These are phyloP conservation scores for Fermentozyma sake DNA, from an alignment of 1,139 yeast genomes.

Conservation along the genomic window DNA sequence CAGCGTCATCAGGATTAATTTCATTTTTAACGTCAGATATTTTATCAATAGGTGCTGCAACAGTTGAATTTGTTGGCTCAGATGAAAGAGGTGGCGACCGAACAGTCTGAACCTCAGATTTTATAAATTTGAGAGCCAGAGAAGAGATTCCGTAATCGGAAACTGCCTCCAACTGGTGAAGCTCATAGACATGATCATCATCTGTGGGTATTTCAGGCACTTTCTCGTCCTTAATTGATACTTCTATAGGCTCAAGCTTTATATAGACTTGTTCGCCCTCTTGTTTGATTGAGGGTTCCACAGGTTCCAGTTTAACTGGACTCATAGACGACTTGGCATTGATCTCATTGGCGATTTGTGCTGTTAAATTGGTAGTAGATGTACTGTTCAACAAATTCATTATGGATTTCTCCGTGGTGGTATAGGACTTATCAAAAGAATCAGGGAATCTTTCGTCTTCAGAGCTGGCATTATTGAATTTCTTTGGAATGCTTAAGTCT, in stretches of 20 bases:
- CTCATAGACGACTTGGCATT: too few species aligned
- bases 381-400: conserved; percentile 33
- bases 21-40: neutral
- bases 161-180: conserved; percentile 1
- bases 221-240: neutral
- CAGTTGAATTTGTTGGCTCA: neutral
- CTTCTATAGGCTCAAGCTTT: conserved; percentile 3
- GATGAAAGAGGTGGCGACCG: too few species aligned
- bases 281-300: too few species aligned
- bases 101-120: too few species aligned
- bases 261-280: conserved; percentile 2
- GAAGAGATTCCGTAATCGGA: conserved; percentile 1
- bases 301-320: too few species aligned
- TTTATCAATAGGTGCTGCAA: conserved; percentile 1
- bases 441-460: conserved; percentile 24
- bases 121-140: conserved; percentile 1
- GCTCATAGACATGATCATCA: conserved; percentile 1
- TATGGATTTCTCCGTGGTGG: conserved; percentile 40
- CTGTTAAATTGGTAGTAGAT: conserved; percentile 6
- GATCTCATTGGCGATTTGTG: too few species aligned
- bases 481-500: conserved; percentile 5
- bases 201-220: conserved; percentile 1
- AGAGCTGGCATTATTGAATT: conserved; percentile 2
- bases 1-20: conserved; percentile 11
- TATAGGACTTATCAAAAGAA: conserved; percentile 37